phyloP scores from a whole-genome alignment of 2,329 filamentous ascomycete genomes.

The Penicillium sp. region DNA sequence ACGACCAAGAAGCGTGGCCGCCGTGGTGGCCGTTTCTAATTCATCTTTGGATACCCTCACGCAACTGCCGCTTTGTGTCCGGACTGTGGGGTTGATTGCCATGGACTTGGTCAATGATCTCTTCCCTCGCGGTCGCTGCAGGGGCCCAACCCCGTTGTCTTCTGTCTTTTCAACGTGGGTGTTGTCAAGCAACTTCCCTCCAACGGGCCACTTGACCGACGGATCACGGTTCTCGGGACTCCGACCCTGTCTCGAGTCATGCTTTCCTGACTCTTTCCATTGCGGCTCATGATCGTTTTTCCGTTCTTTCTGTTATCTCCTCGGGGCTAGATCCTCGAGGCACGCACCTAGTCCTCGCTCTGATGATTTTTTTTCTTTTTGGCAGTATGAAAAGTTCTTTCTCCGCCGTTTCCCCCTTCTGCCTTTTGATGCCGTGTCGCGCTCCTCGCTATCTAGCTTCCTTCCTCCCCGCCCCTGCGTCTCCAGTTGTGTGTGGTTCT shows the following conservation, averaged over 20 bases:
- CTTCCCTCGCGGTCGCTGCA: too few species aligned
- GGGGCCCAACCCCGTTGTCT: too few species aligned
- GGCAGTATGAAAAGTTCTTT: constrained; percentile 36
- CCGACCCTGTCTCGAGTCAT: constrained; percentile 4
- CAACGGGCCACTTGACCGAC: constrained; percentile 8
- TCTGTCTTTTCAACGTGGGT: too few species aligned
- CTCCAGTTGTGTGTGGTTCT: constrained; percentile 29
- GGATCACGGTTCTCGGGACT: constrained; percentile 16
- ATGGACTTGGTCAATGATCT: too few species aligned
- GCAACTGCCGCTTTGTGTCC: constrained; percentile 12
- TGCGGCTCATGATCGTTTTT: constrained; percentile 24
- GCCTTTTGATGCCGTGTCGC: constrained; percentile 18
- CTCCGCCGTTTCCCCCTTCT: constrained; percentile 15
- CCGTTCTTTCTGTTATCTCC: constrained; percentile 18
- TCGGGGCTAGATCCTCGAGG: constrained; percentile 23
- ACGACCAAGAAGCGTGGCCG: constrained; percentile 40
- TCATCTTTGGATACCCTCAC: constrained; percentile 34
- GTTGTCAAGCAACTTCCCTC: neutral
- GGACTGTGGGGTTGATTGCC: constrained; percentile 1
- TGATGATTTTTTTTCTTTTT: constrained; percentile 19
- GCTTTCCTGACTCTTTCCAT: constrained; percentile 14
- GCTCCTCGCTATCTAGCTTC: constrained; percentile 25
- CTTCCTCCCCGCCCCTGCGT: constrained; percentile 31
- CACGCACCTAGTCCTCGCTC: constrained; percentile 30
- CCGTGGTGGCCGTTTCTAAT: constrained; percentile 40